Evolutionary conservation across 2,329 filamentous ascomycete species (phyloP).

Genomic region (Parasarocladium wereldwijsianum): DNA sequence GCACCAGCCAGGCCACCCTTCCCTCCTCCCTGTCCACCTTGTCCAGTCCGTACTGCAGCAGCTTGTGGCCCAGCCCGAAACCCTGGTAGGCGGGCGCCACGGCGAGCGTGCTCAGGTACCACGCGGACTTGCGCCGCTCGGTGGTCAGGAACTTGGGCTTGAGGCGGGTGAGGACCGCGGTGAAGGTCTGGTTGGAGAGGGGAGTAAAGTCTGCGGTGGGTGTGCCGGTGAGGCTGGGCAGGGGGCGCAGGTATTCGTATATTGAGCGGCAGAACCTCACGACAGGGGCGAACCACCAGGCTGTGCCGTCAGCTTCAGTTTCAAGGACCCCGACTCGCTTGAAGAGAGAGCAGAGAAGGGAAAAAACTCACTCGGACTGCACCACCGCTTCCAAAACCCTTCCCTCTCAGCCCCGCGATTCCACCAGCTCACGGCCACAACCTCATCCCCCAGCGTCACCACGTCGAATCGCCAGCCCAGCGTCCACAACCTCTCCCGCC

Average conservation of each 20-base stretch:
- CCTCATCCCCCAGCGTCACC: slow-evolving; percentile 7
- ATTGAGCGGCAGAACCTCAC: slow-evolving; percentile 11
- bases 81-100: slow-evolving; percentile 17
- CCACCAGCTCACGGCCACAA: slow-evolving; percentile 20
- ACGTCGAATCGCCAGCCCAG: slow-evolving; percentile 16
- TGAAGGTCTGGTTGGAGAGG: slow-evolving; percentile 9
- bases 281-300: slow-evolving; percentile 16
- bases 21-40: slow-evolving; percentile 11
- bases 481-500: slow-evolving; percentile 18
- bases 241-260: slow-evolving; percentile 12
- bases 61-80: slow-evolving; percentile 15
- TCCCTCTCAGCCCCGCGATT: slow-evolving; percentile 13
- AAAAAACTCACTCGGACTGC: slow-evolving; percentile 15
- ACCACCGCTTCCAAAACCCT: slow-evolving; percentile 15
- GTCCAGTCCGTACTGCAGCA: slow-evolving; percentile 16
- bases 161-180: slow-evolving; percentile 12
- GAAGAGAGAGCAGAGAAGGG: not conserved
- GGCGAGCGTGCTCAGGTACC: slow-evolving; percentile 20
- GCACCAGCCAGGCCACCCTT: slow-evolving; percentile 18
- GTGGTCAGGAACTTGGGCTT: slow-evolving; percentile 13
- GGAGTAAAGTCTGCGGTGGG: too few species aligned
- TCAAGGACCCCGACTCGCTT: not conserved
- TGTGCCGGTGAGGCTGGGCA: slow-evolving; percentile 9
- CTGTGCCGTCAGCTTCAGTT: not conserved
- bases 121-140: slow-evolving; percentile 15